Evolutionary conservation across 1,139 yeast genomes (phyloP), one percentile per base, ranked within the genome.

Genomic region (Hyphopichia fennica): DNA sequence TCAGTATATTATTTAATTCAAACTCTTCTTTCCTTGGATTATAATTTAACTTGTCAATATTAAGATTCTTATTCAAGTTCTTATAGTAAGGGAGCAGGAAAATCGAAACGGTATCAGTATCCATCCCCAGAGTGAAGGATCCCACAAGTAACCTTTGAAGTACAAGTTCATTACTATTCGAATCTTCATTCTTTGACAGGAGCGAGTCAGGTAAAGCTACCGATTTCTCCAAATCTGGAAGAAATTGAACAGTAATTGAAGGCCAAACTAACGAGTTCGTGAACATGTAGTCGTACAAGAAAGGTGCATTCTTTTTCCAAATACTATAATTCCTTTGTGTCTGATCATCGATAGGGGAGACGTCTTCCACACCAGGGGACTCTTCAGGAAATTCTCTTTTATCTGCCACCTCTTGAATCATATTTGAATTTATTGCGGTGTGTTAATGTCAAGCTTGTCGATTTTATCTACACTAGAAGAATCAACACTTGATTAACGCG

Each of bases 241-340:
- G 72, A 65, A 79, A 79, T 49, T 75, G 80, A 2, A 77, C 72
- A 3, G 80, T 62, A 37, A 78, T 56, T 1, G 81, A 75, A 1
- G 84, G 84, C 84, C 84, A 79, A 28, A 75, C 50, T 14, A 77
- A 58, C 2, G 82, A 60, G 35, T 70, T 64, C 4, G 84, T 79
- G 30, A 70, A 67, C 11, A 79, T 47, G 47, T 75, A 77, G 47
- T 74, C 79, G 53, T 79, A 79, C 15, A 78, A 56, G 40, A 67
- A 66, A 1, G 82, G 82, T 1, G 80, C 56, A 50, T 79, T 79
- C 51, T 79, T 79, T 65, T 79, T 79, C 83, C 83, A 79, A 16
- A 67, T 57, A 30, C 75, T 58, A 53, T 77, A 77, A 16, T 68
- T 59, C 7, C 55, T 50, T 47, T 69, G 70, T 1, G 67, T 53